These are phyloP conservation scores for Pseudogymnoascus pannorum DNA, from an alignment of 2,329 filamentous ascomycete species.

Conservation along the genomic window DNA sequence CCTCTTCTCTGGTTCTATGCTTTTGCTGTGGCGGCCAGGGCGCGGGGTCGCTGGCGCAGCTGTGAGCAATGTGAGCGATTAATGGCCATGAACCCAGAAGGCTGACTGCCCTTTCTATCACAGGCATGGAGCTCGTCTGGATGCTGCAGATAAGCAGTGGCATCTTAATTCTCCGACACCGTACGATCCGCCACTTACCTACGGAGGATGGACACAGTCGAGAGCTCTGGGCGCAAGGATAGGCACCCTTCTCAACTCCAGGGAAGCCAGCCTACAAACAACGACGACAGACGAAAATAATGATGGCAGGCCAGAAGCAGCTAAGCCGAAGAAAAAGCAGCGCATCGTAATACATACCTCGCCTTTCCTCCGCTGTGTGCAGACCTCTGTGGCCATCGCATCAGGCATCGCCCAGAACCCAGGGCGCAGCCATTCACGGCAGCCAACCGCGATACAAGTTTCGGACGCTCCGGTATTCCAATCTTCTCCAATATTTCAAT, in stretches of 20 bases:
- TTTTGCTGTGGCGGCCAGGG: neutral
- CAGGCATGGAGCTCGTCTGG: constrained; percentile 86
- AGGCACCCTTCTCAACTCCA: constrained; percentile 57
- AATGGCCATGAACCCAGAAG: neutral
- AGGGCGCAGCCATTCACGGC: constrained; percentile 24
- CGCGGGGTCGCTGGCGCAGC: neutral
- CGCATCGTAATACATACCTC: constrained; percentile 84
- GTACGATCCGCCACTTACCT: constrained; percentile 92
- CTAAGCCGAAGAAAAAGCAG: constrained; percentile 51
- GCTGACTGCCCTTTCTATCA: neutral
- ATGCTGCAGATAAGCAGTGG: constrained; percentile 93
- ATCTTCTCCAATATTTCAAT: constrained; percentile 15
- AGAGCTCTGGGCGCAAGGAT: constrained; percentile 77
- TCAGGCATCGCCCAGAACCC: constrained; percentile 69
- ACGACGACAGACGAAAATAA: constrained; percentile 22
- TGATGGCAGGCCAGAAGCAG: constrained; percentile 17
- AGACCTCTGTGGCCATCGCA: constrained; percentile 83
- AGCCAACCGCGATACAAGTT: constrained; percentile 20
- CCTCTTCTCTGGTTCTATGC: neutral
- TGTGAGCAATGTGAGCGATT: neutral
- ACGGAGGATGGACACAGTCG: constrained; percentile 86
- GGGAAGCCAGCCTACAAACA: constrained; percentile 29
- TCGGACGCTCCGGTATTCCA: constrained; percentile 12
- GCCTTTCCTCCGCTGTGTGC: constrained; percentile 87
- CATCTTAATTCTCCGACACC: constrained; percentile 86